A percentile compares a stretch with the other conserved stretches of the same genome.
Conservation (phyloP, 2,329 filamentous ascomycete genomes). For the Exophiala alcalophila region DNA sequence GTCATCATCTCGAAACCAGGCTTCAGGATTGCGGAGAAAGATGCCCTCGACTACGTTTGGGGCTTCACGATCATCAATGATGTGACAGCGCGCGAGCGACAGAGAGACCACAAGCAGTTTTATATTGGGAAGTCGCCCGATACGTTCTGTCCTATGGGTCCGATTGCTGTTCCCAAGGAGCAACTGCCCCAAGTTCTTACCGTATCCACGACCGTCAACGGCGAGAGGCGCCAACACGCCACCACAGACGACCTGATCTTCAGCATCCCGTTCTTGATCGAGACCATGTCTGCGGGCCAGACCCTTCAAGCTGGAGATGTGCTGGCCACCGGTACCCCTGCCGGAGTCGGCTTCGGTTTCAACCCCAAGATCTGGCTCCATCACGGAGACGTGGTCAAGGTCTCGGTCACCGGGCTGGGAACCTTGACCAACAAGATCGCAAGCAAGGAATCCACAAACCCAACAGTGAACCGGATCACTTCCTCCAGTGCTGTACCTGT, state of each 20-base stretch:
- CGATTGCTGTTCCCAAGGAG: constrained; percentile 50
- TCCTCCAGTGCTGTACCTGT: constrained; percentile 25
- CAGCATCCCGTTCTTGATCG: constrained; percentile 47
- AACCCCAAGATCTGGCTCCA: constrained; percentile 40
- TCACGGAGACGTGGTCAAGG: constrained; percentile 42
- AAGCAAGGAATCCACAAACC: constrained; percentile 27
- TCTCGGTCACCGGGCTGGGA: constrained; percentile 41
- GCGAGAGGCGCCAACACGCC: constrained; percentile 49
- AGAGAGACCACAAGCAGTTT: constrained; percentile 60
- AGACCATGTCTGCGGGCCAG: constrained; percentile 49
- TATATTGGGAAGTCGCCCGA: constrained; percentile 58
- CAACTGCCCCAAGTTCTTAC: constrained; percentile 44
- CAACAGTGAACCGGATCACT: constrained; percentile 1
- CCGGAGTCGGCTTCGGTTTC: constrained; percentile 45
- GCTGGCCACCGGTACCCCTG: constrained; percentile 48
- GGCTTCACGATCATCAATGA: constrained; percentile 59
- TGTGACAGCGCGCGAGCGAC: constrained; percentile 53
- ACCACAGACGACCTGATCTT: constrained; percentile 53
- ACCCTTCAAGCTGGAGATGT: constrained; percentile 53
- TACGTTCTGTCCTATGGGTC: constrained; percentile 57
- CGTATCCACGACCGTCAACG: constrained; percentile 50
- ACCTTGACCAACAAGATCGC: constrained; percentile 45
- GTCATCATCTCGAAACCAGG: constrained; percentile 55
- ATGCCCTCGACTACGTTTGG: constrained; percentile 54
- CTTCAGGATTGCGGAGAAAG: constrained; percentile 41